These are phyloP conservation scores for Talaromyces sp. DNA, from an alignment of 2,329 filamentous ascomycete genomes.

Conservation along the genomic window DNA sequence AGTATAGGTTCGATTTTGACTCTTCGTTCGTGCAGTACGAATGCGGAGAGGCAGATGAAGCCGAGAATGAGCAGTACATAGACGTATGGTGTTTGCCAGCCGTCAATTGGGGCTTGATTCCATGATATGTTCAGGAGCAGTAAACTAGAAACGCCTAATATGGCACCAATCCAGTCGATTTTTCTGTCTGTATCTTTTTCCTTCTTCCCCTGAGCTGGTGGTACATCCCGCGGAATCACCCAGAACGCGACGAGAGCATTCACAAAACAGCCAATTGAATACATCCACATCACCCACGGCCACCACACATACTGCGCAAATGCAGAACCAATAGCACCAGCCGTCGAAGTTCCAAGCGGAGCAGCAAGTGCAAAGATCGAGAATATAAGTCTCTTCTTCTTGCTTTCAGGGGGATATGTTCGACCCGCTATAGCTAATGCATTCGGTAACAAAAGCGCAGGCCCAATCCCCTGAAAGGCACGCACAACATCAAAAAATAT, in stretches of 20 bases:
- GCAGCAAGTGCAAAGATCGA: slow-evolving; percentile 45
- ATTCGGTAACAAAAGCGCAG: slow-evolving; percentile 48
- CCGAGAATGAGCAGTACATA: slow-evolving; percentile 48
- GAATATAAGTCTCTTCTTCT: slow-evolving; percentile 47
- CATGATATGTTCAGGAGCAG: slow-evolving; percentile 55
- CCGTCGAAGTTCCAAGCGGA: slow-evolving; percentile 40
- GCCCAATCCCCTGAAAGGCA: slow-evolving; percentile 44
- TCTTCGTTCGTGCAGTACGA: slow-evolving; percentile 12
- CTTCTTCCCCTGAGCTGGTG: not conserved
- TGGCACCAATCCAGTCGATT: not conserved
- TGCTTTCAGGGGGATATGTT: slow-evolving; percentile 40
- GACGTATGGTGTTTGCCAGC: slow-evolving; percentile 48
- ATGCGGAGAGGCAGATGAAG: slow-evolving; percentile 36
- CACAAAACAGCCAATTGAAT: slow-evolving; percentile 40
- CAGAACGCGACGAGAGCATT: slow-evolving; percentile 27
- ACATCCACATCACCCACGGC: slow-evolving; percentile 53
- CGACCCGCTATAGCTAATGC: slow-evolving; percentile 46
- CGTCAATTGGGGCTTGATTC: slow-evolving; percentile 51
- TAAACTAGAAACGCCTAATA: slow-evolving; percentile 48
- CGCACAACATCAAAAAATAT: slow-evolving; percentile 34
- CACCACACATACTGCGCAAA: slow-evolving; percentile 48
- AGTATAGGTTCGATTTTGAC: slow-evolving; percentile 13
- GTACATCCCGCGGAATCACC: not conserved
- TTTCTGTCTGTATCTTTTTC: not conserved
- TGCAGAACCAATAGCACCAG: slow-evolving; percentile 39